phyloP scores from a whole-genome alignment of 257 asterid genomes.

The Nicotiana sylvestris region DNA sequence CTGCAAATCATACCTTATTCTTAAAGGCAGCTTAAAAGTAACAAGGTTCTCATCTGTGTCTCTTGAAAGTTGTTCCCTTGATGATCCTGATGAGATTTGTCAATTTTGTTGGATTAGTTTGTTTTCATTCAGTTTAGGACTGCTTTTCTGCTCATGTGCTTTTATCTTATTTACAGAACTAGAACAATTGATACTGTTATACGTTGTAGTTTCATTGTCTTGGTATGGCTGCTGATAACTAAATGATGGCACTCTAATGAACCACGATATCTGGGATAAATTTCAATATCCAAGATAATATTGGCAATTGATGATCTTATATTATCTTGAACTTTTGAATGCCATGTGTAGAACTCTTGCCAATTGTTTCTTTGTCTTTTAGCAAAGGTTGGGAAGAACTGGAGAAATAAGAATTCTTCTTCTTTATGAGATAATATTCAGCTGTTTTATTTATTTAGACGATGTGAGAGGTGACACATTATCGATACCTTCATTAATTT shows the following conservation, averaged over 20 bases:
- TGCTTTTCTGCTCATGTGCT: not conserved
- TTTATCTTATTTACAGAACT: not conserved
- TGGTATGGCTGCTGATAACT: slow-evolving; percentile 1
- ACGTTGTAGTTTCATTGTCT: not conserved
- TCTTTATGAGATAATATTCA: not conserved
- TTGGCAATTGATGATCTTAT: not conserved
- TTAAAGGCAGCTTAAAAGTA: too few relatives aligned
- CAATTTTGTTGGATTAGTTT: not conserved
- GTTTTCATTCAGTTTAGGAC: not conserved
- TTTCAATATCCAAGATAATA: not conserved
- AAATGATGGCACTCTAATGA: slow-evolving; percentile 4
- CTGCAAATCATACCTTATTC: not conserved
- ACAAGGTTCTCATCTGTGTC: not conserved
- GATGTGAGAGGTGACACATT: not conserved
- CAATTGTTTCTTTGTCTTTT: not conserved
- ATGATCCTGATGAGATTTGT: not conserved
- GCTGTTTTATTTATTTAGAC: not conserved
- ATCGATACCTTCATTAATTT: not conserved
- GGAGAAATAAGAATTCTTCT: not conserved
- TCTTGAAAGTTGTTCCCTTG: not conserved
- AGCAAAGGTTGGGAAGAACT: not conserved
- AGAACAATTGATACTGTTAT: not conserved
- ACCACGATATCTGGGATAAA: not conserved
- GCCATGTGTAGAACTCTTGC: slow-evolving; percentile 1
- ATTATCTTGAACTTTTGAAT: not conserved